Base-by-base conservation (phyloP, 805 yeast genomes). In the Metschnikowia drakensbergensis region DNA sequence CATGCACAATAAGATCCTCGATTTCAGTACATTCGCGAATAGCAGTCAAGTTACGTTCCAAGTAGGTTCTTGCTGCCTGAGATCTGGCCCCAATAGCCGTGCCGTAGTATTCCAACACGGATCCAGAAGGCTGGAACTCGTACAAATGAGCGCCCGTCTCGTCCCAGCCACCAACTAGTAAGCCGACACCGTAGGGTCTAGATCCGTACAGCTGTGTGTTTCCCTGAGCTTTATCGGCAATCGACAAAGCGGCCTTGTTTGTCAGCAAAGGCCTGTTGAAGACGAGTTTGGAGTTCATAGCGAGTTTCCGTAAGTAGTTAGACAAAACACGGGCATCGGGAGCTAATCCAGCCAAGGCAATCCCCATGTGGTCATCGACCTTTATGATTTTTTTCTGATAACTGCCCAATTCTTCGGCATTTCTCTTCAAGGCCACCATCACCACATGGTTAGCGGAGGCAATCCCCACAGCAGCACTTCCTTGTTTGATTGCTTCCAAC, bases 1-100 rank as follows among this genome's bases (percentile, higher is more conserved):
- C 98, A 59, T 83, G 90, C 37, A 84, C 82, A 52, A 94, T 82
- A 56, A 94, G 79, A 58, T 87, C 83, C 59, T 89, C 95, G 37
- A 82, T 70, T 34, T 77, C 72, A 9, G 79, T 72, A 6, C 82
- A 72, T 47, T 78, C 76, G 17, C 82, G 71, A 57, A 88, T 87
- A 29, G 75, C 73, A 33, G 87, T 89, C 63, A 84, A 76, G 57
- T 85, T 84, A 64, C 96, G 83, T 69, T 94, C 99, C 64, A 94
- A 73, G 59, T 89, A 94, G 2, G 99, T 94, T 72, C 96, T 83
- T 11, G 97, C 97, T 44, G 98, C 98, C 71, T 94, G 99, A 2
- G 98, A 92, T 64, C 99, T 81, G 7, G 99, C 98, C 41, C 99
- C 99, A 62, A 94, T 89, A 33, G 99, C 96, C 9, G 97, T 84